Percentiles rank a stretch among this genome's conserved stretches.
Conservation (phyloP, 1,284 basidiomycete genomes). For the Moesziomyces globuligerus region DNA sequence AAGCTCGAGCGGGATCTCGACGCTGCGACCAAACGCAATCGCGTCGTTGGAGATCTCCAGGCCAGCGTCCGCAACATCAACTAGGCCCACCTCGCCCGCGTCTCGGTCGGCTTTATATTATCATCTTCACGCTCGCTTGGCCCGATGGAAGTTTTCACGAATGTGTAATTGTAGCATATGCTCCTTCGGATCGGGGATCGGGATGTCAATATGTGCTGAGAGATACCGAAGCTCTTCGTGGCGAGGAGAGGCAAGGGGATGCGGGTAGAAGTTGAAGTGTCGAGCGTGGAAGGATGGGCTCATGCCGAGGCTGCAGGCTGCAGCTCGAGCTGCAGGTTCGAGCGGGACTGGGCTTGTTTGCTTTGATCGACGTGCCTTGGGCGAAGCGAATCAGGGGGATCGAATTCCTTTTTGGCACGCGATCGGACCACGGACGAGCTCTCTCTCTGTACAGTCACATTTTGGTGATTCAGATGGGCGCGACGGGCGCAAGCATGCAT, state of each 20-base stretch:
- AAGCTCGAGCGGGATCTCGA: conserved; percentile 46
- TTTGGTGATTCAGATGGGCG: background rate
- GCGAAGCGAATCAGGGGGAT: background rate
- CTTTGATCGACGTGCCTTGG: background rate
- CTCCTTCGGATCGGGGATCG: background rate
- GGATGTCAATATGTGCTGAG: no score
- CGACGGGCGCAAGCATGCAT: no score
- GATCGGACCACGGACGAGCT: background rate
- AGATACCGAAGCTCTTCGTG: no score
- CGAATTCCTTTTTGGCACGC: background rate
- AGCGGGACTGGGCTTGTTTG: background rate
- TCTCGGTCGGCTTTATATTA: background rate
- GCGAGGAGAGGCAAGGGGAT: no score
- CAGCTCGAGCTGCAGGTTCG: background rate
- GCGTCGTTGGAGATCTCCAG: conserved; percentile 42
- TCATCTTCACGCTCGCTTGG: background rate
- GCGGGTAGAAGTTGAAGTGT: background rate
- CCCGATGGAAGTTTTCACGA: background rate
- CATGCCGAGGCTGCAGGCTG: no score
- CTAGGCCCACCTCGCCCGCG: background rate
- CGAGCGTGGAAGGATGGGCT: no score
- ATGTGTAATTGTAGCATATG: background rate
- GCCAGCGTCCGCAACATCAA: conserved; percentile 28
- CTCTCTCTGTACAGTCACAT: background rate
- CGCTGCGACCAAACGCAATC: conserved; percentile 32